A percentile compares a stretch with the other conserved stretches of the same genome.
Evolutionary conservation across 345 rosid species (phyloP).

Genomic region (Eucalyptus sp.): DNA sequence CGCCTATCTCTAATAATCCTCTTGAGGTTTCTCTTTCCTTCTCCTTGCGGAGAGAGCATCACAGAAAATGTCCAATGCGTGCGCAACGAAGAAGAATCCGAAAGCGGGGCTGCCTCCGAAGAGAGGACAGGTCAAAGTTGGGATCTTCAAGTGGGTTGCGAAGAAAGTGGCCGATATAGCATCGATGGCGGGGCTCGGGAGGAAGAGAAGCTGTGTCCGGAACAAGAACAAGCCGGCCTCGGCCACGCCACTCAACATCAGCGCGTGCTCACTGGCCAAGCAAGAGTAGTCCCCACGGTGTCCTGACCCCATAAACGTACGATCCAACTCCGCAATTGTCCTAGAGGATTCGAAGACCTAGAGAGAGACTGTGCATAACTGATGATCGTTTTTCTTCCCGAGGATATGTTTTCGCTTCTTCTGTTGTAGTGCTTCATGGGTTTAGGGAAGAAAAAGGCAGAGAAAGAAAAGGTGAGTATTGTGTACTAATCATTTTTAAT

Average conservation of each 20-base stretch:
- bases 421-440: neutral
- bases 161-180: neutral
- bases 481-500: no score
- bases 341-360: neutral
- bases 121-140: constrained; percentile 9
- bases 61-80: neutral
- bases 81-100: neutral
- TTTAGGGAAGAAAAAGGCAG: neutral
- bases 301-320: neutral
- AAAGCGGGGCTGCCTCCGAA: constrained; percentile 5
- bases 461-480: neutral
- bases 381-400: neutral
- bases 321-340: neutral
- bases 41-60: neutral
- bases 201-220: neutral
- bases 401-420: neutral
- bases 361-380: neutral
- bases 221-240: neutral
- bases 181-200: neutral
- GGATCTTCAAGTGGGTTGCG: neutral
- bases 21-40: neutral
- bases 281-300: neutral
- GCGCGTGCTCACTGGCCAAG: neutral
- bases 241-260: neutral
- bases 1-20: neutral